These are phyloP conservation scores for Gossypium schwendimanii DNA, from an alignment of 441 rosid genomes.

Conservation along the genomic window DNA sequence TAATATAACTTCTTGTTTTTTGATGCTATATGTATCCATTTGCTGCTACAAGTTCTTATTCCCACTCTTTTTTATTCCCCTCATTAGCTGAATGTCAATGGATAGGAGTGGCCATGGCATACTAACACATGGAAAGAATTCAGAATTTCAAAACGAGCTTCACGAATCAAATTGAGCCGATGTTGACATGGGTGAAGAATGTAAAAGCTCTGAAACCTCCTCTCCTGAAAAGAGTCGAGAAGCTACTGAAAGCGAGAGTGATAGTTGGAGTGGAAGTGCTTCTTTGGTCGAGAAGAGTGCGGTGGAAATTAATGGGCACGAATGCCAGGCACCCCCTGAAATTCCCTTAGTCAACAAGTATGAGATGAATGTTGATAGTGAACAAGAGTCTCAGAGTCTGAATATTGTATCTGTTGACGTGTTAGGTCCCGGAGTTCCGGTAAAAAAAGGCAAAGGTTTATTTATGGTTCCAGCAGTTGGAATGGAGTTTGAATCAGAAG, in stretches of 20 bases:
- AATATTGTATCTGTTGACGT: constrained; percentile 1
- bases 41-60: not conserved
- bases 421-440: not conserved
- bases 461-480: constrained; percentile 23
- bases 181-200: too few species aligned
- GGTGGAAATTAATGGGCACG: constrained; percentile 7
- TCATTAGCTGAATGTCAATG: constrained; percentile 4
- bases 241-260: not conserved
- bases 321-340: constrained; percentile 4
- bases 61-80: not conserved
- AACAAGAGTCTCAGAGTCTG: constrained; percentile 8
- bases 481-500: constrained; percentile 32
- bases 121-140: not conserved
- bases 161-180: not conserved
- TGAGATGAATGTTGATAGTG: constrained; percentile 13
- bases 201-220: not conserved
- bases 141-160: too few species aligned
- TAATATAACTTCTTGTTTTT: not conserved
- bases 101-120: constrained; percentile 11
- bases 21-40: not conserved
- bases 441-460: constrained; percentile 17
- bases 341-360: constrained; percentile 17
- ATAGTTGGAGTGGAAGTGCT: constrained; percentile 6
- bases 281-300: constrained; percentile 12
- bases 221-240: constrained; percentile 10